Base-by-base conservation (phyloP, 495 filamentous ascomycete genomes). In the Aspergillus hancockii region DNA sequence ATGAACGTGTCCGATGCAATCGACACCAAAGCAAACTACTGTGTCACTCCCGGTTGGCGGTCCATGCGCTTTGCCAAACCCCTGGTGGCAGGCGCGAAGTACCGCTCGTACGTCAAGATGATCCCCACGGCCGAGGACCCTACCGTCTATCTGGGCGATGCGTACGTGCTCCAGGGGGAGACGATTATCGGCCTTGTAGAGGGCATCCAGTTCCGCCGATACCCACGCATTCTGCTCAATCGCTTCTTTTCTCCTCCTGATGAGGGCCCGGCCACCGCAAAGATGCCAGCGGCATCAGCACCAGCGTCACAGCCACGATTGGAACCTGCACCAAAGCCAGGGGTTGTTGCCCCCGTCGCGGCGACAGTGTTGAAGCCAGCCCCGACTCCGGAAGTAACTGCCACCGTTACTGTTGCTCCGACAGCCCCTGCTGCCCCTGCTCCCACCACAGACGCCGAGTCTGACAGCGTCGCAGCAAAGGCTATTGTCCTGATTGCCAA, bases 1-100 rank as follows among this genome's bases (percentile, higher is more conserved):
- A 75, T 83, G 67, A 85, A 85, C 55, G 80, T 66, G 14, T 75
- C 71, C 8, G 81, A 83, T 34, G 67, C 75, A 12, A 59, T 74
- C 21, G 78, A 83, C 57, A 78, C 78, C 3, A 71, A 72, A 50
- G 71, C 75, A 51, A 72, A 75, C 43, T 77, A 81, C 43, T 84
- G 75, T 63, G 65, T 79, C 36, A 67, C 69, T 22, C 75, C 73
- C n/a, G 76, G 76, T 6, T 77, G 74, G 77, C 60, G 66, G 14
- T 67, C 63, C 0, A 58, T 81, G 62, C 73, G 69, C 2, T 63
- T 81, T 13, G 61, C 64, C 2, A 54, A 59, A 23, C 53, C 62
- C 0, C 52, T 81, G 1, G 55, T 50, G 4, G 43, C 59, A 0
- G 62, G 61, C 16, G 68, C 60, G 46, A 70, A 67, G 12, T 83